Base-by-base conservation (phyloP, 2,329 filamentous ascomycete species). In the Furcasterigmium furcatum region DNA sequence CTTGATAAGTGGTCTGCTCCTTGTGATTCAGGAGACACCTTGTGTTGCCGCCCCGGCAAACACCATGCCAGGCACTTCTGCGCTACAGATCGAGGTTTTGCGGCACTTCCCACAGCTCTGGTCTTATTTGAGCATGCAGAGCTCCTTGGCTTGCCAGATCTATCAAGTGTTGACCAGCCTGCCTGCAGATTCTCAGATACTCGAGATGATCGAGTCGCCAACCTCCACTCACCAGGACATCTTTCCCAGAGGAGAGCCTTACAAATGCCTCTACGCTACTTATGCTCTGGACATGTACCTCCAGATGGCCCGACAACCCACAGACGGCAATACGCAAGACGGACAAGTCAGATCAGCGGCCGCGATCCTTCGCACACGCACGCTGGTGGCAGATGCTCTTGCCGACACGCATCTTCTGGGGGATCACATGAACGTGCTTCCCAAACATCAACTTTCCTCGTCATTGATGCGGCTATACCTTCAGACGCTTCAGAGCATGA, bases 51-150 rank as follows among this genome's bases (percentile, higher is more conserved):
- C 71, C 46, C 59, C 73, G 21, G 55, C 70, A 50, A 58, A 72
- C 24, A 66, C 76, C 43, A 73, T 71, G 50, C 74, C 66, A 43
- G 80, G 70, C 41, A 78, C 71, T 39, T 83, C 71, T 51, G 77
- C 70, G 29, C 76, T 97, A 3, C 90, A 97, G 59, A 76, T 80
- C 12, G 88, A 92, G 55, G 84, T 97, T 19, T 71, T 94, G 54
- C 77, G 83, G 46, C 88, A 95, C 62, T 95, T 96, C 57, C 79
- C 88, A 44, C 84, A 92, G 49, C 68, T 99, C 20, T 96, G 94
- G 76, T 79, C 82, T 36, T 87, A 92, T 57, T 74, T 97, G 44
- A 82, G 83, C 52, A 79, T 91, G 67, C 79, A 88, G 38, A 84
- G 91, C 47, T 73, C 70, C 41, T 69, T 90, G 35, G 83, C 87